Percentiles rank a stretch among this genome's conserved stretches.
These are phyloP conservation scores for Saccharomyces hybrid DNA, from an alignment of 1,139 yeast genomes.

Conservation along the genomic window DNA sequence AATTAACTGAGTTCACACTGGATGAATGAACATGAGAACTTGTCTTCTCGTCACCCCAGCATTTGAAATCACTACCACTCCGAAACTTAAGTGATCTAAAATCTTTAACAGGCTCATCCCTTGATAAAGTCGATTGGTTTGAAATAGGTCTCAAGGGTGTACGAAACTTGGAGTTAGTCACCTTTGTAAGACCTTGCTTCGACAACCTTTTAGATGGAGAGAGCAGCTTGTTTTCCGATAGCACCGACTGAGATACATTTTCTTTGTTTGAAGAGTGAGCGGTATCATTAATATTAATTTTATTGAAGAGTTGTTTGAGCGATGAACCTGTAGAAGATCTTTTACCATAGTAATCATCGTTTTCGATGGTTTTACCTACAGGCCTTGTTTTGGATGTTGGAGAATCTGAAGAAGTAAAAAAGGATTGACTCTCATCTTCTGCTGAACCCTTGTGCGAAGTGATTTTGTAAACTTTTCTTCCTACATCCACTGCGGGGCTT, in stretches of 20 bases:
- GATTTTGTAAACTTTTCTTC: not conserved
- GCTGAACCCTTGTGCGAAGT: not conserved
- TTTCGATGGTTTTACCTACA: not conserved
- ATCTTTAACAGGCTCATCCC: not conserved
- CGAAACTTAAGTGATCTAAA: not conserved
- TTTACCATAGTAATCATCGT: constrained; percentile 6
- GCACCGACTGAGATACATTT: not conserved
- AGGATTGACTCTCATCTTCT: constrained; percentile 14
- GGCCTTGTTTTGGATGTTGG: constrained; percentile 24
- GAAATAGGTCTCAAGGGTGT: not conserved
- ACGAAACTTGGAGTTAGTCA: not conserved
- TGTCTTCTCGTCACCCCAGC: not conserved
- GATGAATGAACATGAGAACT: not conserved
- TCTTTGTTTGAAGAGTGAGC: not conserved
- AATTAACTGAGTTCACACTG: not conserved
- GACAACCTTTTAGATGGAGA: not conserved
- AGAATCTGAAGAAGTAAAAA: constrained; percentile 25
- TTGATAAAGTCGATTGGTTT: not conserved
- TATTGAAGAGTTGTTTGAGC: constrained; percentile 25
- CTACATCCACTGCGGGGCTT: not conserved
- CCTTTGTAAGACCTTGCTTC: not conserved
- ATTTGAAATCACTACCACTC: not conserved
- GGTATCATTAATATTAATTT: constrained; percentile 21
- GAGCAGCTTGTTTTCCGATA: not conserved
- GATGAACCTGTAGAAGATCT: constrained; percentile 30